Evolutionary conservation across 176 grass and related monocot genomes (phyloP).

Genomic region (Otatea glauca): DNA sequence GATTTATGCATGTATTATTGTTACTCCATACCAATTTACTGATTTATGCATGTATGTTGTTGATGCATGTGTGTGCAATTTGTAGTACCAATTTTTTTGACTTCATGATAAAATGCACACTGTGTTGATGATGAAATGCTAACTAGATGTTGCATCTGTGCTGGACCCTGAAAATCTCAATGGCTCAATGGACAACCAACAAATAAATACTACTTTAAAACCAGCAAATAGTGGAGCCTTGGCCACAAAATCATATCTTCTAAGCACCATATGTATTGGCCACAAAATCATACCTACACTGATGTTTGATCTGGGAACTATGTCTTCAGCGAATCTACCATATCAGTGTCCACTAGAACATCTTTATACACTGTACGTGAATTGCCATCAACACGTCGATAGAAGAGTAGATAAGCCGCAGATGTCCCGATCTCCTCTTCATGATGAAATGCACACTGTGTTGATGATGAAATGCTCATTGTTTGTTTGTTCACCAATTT

Average conservation of each 20-base stretch:
- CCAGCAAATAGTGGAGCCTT: too few species aligned
- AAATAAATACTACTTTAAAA: background rate
- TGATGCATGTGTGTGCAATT: too few species aligned
- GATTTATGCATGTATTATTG: too few species aligned
- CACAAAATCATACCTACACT: conserved; percentile 29
- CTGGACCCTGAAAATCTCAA: background rate
- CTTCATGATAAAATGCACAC: too few species aligned
- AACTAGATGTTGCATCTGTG: background rate
- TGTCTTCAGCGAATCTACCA: conserved; percentile 50
- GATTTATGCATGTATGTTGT: too few species aligned
- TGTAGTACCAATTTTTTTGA: too few species aligned
- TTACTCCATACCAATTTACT: too few species aligned
- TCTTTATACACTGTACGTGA: conserved; percentile 38
- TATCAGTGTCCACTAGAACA: conserved; percentile 43
- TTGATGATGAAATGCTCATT: too few species aligned
- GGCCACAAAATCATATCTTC: conserved; percentile 22
- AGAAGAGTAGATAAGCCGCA: conserved; percentile 92
- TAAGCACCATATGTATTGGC: conserved; percentile 3
- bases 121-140: too few species aligned
- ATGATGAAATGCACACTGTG: too few species aligned
- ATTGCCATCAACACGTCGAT: conserved; percentile 57
- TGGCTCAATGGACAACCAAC: background rate
- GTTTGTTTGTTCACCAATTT: too few species aligned
- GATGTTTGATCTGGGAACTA: conserved; percentile 25
- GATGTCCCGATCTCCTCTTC: conserved; percentile 84